These are phyloP conservation scores for Backusella liffmaniae DNA, from an alignment of 192 early-diverging fungal genomes.

Conservation along the genomic window DNA sequence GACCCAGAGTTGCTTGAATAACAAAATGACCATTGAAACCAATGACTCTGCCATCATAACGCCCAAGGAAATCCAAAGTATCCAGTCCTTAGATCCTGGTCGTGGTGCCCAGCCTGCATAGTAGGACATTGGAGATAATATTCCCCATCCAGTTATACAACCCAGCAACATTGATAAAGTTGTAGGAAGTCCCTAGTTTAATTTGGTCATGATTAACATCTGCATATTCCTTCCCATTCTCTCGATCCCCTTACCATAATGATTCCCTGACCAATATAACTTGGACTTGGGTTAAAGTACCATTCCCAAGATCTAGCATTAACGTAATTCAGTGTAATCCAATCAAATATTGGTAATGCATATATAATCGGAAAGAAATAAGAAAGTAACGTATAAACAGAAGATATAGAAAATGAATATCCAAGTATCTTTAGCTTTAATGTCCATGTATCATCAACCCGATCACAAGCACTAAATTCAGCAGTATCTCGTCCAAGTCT, in stretches of 20 bases:
- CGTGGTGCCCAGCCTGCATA: slow-evolving; percentile 70
- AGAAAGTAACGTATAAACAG: slow-evolving; percentile 61
- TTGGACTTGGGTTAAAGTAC: slow-evolving; percentile 70
- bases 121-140: slow-evolving; percentile 66
- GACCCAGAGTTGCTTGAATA: slow-evolving; percentile 33
- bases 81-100: slow-evolving; percentile 71
- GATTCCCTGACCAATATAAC: slow-evolving; percentile 76
- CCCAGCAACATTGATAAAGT: slow-evolving; percentile 70
- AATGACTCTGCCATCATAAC: slow-evolving; percentile 78
- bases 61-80: slow-evolving; percentile 75
- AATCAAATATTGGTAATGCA: slow-evolving; percentile 59
- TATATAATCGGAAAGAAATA: slow-evolving; percentile 62
- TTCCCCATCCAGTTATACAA: slow-evolving; percentile 69
- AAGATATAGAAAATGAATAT: slow-evolving; percentile 60
- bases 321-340: slow-evolving; percentile 45
- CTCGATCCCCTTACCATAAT: slow-evolving; percentile 55
- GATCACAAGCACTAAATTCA: slow-evolving; percentile 12
- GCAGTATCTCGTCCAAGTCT: neutral
- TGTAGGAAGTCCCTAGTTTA: slow-evolving; percentile 61
- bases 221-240: neutral
- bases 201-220: neutral
- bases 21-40: slow-evolving; percentile 58
- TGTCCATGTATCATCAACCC: slow-evolving; percentile 55
- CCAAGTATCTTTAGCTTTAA: slow-evolving; percentile 54
- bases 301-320: slow-evolving; percentile 63